Conservation (phyloP, 2,329 filamentous ascomycete genomes). For the Aspergillus sp. region DNA sequence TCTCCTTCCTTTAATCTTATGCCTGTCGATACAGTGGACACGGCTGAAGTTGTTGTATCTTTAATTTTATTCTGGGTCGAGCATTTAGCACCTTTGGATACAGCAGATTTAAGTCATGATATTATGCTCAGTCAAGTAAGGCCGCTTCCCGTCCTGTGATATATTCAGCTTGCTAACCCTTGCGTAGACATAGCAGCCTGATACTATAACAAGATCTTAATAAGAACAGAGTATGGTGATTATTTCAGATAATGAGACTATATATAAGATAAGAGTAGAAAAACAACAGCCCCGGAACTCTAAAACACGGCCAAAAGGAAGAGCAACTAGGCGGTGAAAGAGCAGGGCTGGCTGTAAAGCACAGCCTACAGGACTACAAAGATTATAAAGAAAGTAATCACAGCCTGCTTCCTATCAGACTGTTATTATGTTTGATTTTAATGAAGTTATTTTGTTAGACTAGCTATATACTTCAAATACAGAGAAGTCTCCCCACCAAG, state of each 20-base stretch:
- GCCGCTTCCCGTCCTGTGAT: background rate
- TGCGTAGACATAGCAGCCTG: background rate
- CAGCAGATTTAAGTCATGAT: background rate
- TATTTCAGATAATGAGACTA: background rate
- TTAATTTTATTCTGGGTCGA: too few relatives aligned
- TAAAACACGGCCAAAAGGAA: background rate
- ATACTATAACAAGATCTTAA: background rate
- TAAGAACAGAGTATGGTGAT: background rate
- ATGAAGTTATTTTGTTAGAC: background rate
- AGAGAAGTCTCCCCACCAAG: background rate
- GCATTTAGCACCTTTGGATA: too few relatives aligned
- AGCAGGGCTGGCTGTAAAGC: background rate
- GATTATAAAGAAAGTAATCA: background rate
- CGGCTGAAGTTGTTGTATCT: background rate
- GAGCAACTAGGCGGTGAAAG: background rate
- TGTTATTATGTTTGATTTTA: background rate
- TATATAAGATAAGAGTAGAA: background rate
- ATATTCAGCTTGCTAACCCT: background rate
- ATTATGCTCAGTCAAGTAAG: background rate
- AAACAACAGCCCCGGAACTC: background rate
- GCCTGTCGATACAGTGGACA: background rate
- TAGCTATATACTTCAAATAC: background rate
- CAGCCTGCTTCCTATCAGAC: background rate
- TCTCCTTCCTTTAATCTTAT: background rate
- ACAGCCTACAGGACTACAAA: background rate